A percentile compares a stretch with the other conserved stretches of the same genome.
Evolutionary conservation across 306 rosid species (phyloP).

Genomic region (Fragaria vesca): DNA sequence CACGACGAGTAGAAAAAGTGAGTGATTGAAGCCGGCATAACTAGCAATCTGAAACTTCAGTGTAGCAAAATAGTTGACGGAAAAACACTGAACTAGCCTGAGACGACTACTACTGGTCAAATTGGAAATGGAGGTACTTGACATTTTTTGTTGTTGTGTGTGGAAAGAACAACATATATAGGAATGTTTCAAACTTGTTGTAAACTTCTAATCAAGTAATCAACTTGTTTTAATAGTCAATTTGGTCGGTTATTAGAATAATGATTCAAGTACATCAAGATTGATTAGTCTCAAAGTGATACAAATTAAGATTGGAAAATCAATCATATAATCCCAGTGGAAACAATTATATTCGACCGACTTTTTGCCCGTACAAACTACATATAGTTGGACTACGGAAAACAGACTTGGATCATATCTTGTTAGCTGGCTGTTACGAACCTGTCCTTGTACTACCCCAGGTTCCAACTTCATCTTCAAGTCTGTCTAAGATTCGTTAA

Average conservation of each 20-base stretch:
- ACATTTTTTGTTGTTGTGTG: background rate
- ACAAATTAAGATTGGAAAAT: background rate
- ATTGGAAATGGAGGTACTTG: background rate
- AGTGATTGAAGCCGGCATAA: background rate
- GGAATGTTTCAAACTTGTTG: conserved; percentile 13
- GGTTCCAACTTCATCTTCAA: background rate
- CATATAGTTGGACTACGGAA: conserved; percentile 10
- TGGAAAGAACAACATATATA: background rate
- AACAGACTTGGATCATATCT: background rate
- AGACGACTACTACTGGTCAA: background rate
- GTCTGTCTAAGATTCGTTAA: background rate
- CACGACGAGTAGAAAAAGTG: background rate
- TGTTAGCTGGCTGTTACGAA: conserved; percentile 12
- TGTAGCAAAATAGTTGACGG: background rate
- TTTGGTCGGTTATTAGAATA: conserved; percentile 14
- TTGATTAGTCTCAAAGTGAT: conserved; percentile 2
- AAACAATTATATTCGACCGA: conserved; percentile 4
- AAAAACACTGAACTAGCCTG: background rate
- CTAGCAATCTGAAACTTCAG: background rate
- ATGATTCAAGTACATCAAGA: background rate
- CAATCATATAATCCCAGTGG: conserved; percentile 4
- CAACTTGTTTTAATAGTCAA: background rate
- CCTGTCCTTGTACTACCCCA: conserved; percentile 11
- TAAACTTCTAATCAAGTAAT: background rate
- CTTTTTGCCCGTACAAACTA: conserved; percentile 2